These are phyloP conservation scores for Polychaeton citri DNA, from an alignment of 2,329 filamentous ascomycete genomes.

Conservation along the genomic window DNA sequence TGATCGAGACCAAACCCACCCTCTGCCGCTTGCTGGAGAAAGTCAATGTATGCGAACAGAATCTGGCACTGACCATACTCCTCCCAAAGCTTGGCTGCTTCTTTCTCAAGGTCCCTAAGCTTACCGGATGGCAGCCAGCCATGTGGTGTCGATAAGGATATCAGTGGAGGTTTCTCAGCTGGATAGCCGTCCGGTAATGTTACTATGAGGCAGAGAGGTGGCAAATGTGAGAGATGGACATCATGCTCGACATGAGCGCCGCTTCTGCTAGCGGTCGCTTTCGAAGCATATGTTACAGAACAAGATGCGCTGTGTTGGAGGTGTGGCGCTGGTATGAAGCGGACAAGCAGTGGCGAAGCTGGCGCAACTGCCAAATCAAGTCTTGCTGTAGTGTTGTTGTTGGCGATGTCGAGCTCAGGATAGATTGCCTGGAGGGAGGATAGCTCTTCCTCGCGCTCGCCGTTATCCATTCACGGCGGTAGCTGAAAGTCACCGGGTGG, in stretches of 20 bases:
- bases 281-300: not conserved
- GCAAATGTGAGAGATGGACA: constrained; percentile 41
- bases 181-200: constrained; percentile 44
- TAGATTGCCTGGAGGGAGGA: constrained; percentile 48
- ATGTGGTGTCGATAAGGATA: constrained; percentile 36
- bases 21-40: constrained; percentile 45
- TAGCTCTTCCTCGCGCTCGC: constrained; percentile 48
- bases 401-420: constrained; percentile 41
- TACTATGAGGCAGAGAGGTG: constrained; percentile 40
- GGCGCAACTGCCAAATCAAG: constrained; percentile 45
- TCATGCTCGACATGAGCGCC: constrained; percentile 20
- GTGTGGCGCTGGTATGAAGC: constrained; percentile 12
- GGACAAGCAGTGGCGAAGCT: constrained; percentile 33
- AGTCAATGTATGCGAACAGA: constrained; percentile 47
- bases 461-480: constrained; percentile 21
- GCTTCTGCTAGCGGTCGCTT: not conserved
- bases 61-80: constrained; percentile 45
- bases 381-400: constrained; percentile 34
- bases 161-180: constrained; percentile 34
- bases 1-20: constrained; percentile 38
- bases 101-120: constrained; percentile 31
- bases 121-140: constrained; percentile 39
- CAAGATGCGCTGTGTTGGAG: not conserved
- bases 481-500: not conserved
- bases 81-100: constrained; percentile 43